Conservation (phyloP, 257 asterid genomes). For the Nicotiana paniculata region DNA sequence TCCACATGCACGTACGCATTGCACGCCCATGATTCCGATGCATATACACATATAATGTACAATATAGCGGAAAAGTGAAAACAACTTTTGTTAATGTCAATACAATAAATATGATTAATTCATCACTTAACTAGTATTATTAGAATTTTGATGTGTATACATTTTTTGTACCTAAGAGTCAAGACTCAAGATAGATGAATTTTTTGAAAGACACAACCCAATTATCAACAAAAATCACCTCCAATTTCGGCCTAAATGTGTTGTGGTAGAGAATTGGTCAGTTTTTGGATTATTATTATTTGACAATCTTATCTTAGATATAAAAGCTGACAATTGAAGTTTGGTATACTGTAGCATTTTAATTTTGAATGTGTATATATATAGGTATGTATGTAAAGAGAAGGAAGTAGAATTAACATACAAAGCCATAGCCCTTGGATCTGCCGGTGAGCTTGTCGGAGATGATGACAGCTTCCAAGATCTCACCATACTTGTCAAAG, state of each 20-base stretch:
- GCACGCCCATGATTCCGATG: not conserved
- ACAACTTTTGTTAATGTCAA: not conserved
- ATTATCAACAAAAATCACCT: too few species aligned
- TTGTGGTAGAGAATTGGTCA: not conserved
- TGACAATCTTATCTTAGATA: too few species aligned
- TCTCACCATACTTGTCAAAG: conserved; percentile 72
- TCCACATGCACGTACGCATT: too few species aligned
- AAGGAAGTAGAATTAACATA: conserved; percentile 26
- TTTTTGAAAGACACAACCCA: not conserved
- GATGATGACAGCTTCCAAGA: conserved; percentile 91
- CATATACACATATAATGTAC: not conserved
- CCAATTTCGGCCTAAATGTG: too few species aligned
- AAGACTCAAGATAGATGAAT: not conserved
- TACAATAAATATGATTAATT: too few species aligned
- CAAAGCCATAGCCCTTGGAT: conserved; percentile 99
- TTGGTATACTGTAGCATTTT: too few species aligned
- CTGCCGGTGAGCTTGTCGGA: conserved; percentile 89
- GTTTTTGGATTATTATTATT: too few species aligned
- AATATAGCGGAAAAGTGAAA: not conserved
- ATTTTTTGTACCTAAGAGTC: not conserved
- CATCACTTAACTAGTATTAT: too few species aligned
- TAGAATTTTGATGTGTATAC: not conserved
- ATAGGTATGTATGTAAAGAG: too few species aligned
- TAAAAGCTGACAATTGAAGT: too few species aligned
- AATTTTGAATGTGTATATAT: too few species aligned